These are phyloP conservation scores for Handroanthus guayacan DNA, from an alignment of 257 asterid genomes.

Conservation along the genomic window DNA sequence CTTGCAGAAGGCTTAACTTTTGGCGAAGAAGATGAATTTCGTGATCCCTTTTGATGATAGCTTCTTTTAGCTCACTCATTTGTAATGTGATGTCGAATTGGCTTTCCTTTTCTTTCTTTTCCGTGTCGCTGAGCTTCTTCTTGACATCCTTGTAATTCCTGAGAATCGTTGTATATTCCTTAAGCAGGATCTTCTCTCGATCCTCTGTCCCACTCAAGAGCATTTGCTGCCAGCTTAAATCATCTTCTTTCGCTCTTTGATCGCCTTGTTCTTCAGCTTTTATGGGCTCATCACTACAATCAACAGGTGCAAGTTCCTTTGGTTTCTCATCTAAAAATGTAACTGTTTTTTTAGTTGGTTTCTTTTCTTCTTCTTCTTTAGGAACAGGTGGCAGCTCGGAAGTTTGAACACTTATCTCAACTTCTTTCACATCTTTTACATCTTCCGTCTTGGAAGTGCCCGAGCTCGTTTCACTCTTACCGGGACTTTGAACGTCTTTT, in stretches of 20 bases:
- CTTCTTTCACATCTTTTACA: constrained; percentile 35
- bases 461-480: not conserved
- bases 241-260: constrained; percentile 42
- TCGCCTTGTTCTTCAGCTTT: constrained; percentile 32
- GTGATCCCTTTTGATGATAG: constrained; percentile 66
- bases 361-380: not conserved
- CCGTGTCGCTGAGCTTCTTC: constrained; percentile 63
- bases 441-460: constrained; percentile 21
- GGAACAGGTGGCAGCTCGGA: no score
- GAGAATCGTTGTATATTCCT: constrained; percentile 74
- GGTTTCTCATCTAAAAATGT: constrained; percentile 37
- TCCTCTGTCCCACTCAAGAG: constrained; percentile 78
- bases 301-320: constrained; percentile 34
- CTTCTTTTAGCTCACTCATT: constrained; percentile 64
- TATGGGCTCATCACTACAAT: constrained; percentile 22
- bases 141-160: constrained; percentile 84
- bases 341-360: constrained; percentile 36
- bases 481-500: constrained; percentile 2
- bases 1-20: constrained; percentile 44
- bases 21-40: constrained; percentile 65
- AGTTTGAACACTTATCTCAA: constrained; percentile 19
- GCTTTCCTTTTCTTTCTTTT: constrained; percentile 67
- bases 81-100: constrained; percentile 73
- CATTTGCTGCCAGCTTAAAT: constrained; percentile 75
- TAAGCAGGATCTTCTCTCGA: constrained; percentile 69